Percentiles rank a stretch among this genome's conserved stretches.
Conservation (phyloP, 495 filamentous ascomycete genomes). For the Trichodelitschia bisporula region DNA sequence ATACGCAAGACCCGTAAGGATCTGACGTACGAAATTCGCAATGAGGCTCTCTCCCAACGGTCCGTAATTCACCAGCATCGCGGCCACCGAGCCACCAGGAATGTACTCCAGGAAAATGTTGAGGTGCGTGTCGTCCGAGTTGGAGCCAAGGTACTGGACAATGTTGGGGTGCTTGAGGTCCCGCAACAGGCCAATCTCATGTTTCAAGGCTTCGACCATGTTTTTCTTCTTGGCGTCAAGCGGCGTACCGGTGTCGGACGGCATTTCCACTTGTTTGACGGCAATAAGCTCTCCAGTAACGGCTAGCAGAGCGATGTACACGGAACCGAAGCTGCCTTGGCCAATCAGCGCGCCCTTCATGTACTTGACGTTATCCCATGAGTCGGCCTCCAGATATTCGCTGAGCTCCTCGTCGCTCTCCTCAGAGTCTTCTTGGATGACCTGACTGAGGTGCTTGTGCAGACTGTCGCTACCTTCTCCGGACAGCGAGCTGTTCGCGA, state of each 20-base stretch:
- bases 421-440: constrained; percentile 55
- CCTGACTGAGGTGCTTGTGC: constrained; percentile 36
- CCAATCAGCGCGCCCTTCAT: constrained; percentile 97
- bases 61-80: constrained; percentile 95
- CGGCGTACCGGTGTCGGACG: constrained; percentile 48
- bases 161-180: constrained; percentile 94
- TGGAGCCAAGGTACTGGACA: constrained; percentile 89
- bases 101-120: constrained; percentile 99
- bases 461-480: constrained; percentile 29
- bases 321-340: constrained; percentile 88
- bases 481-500: constrained; percentile 36
- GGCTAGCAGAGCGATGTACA: constrained; percentile 89
- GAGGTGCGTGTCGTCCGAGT: constrained; percentile 70
- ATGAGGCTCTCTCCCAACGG: constrained; percentile 81
- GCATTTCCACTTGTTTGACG: constrained; percentile 94
- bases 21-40: constrained; percentile 91
- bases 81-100: constrained; percentile 86
- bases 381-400: constrained; percentile 63
- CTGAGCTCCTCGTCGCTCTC: constrained; percentile 40
- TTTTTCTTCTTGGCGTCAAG: constrained; percentile 80
- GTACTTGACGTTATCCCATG: constrained; percentile 89
- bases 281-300: constrained; percentile 95
- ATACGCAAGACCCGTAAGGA: constrained; percentile 82
- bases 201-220: constrained; percentile 93
- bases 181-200: constrained; percentile 81